Evolutionary conservation across 345 rosid species (phyloP), one percentile per base, ranked within the genome.

Genomic region (Reutealis trisperma): DNA sequence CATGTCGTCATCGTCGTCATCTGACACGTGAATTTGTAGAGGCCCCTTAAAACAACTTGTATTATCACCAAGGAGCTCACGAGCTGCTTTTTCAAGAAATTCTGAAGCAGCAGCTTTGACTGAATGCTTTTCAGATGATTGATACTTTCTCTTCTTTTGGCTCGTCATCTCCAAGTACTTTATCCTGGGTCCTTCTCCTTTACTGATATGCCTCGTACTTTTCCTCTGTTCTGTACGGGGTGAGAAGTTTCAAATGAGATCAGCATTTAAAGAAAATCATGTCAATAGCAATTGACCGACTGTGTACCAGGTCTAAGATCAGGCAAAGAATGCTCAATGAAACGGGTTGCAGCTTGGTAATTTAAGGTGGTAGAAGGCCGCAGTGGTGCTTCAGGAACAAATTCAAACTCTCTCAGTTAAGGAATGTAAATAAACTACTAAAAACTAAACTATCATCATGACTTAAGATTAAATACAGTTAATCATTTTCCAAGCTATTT

Each of bases 81-180:
- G 92, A 22, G 98, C 85, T 63, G 99, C 99, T 76, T 96, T 93
- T 83, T 91, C 93, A 60, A 96, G 97, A 84, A 96, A 96, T 57
- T 89, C 97, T 82, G 90, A 86, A 16, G 99, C 91, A 44, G 96
- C 91, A 63, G 90, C 81, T 80, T 87, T 87, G 69, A 92, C 97
- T 67, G 92, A 83, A 42, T 73, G 86, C 62, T 67, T 86, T 78
- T 85, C 93, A 63, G 88, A 82, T 72, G 94, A 86, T 65, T 83
- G 91, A 67, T 62, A 90, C 79, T 93, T 96, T 77, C 99, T 93
- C 93, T 86, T 96, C 89, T 82, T 89, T n/a, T 77, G 87, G 21
- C 74, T 77, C 81, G 45, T 77, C 34, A 81, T 76, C 76, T 86
- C 91, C 1, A 82, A 19, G 67, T 78, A 81, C 81, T 84, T 89